Evolutionary conservation across 2,329 filamentous ascomycete species (phyloP).

Genomic region (Ophiosphaerella narmari): DNA sequence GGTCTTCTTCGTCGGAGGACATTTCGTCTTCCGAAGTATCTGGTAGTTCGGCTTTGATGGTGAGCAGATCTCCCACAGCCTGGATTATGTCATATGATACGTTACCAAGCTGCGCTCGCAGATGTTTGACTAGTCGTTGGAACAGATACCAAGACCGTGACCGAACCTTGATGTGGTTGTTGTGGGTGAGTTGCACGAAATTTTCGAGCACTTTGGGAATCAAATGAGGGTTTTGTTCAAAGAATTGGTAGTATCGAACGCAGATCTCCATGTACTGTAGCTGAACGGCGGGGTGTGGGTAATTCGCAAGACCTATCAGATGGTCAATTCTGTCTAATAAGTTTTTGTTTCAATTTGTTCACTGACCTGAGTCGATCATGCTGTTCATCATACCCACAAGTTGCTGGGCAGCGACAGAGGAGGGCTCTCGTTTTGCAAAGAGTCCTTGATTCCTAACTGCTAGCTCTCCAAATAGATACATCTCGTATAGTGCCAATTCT

Average conservation of each 20-base stretch:
- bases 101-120: constrained; percentile 82
- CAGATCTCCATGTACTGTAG: constrained; percentile 99
- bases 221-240: constrained; percentile 79
- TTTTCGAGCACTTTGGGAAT: constrained; percentile 88
- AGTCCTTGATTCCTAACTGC: constrained; percentile 86
- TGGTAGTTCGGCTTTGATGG: constrained; percentile 87
- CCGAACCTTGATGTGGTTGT: constrained; percentile 83
- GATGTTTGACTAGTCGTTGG: constrained; percentile 85
- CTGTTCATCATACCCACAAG: constrained; percentile 91
- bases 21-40: constrained; percentile 82
- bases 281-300: constrained; percentile 87
- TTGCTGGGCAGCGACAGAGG: constrained; percentile 76
- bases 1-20: constrained; percentile 90
- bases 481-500: constrained; percentile 90
- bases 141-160: constrained; percentile 97
- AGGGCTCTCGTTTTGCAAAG: constrained; percentile 83
- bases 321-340: constrained; percentile 10
- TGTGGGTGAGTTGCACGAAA: constrained; percentile 89
- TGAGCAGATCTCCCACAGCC: constrained; percentile 83
- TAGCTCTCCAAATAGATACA: constrained; percentile 93
- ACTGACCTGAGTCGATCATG: constrained; percentile 87
- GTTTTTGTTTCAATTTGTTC: not conserved
- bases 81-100: constrained; percentile 90
- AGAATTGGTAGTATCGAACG: constrained; percentile 90
- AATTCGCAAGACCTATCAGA: constrained; percentile 73